Percentiles rank a stretch among this genome's conserved stretches.
These are phyloP conservation scores for Termitomyces sp. DNA, from an alignment of 768 basidiomycete species.

Conservation along the genomic window DNA sequence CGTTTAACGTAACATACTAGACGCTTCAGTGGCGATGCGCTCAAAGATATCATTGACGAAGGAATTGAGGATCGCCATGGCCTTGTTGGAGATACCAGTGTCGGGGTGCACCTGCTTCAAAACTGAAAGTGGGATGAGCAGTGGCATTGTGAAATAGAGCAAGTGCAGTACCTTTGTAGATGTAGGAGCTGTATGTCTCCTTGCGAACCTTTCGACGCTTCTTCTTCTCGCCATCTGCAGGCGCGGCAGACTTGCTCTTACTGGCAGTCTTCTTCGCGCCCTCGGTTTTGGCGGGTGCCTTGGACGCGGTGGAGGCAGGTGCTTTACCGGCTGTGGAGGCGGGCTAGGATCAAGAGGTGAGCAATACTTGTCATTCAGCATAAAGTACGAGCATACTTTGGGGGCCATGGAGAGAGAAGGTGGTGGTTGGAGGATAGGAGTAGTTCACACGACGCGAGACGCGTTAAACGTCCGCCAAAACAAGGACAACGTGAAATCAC, in stretches of 20 bases:
- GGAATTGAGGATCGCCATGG: constrained; percentile 80
- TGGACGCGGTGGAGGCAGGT: constrained; percentile 23
- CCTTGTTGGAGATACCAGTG: constrained; percentile 91
- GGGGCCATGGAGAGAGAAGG: constrained; percentile 11
- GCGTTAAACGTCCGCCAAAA: constrained; percentile 12
- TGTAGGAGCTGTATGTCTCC: constrained; percentile 84
- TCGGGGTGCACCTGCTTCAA: constrained; percentile 92
- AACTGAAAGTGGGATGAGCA: constrained; percentile 36
- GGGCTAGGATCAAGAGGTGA: constrained; percentile 5
- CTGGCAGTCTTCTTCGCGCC: constrained; percentile 50
- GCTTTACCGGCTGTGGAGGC: constrained; percentile 16
- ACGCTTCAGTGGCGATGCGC: constrained; percentile 72
- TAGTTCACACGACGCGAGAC: constrained; percentile 11
- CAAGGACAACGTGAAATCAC: constrained; percentile 13
- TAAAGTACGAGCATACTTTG: constrained; percentile 5
- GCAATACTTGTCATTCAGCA: neutral
- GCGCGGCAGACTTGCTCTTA: constrained; percentile 26
- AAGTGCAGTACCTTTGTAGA: constrained; percentile 62
- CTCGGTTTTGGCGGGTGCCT: constrained; percentile 49
- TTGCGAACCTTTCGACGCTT: constrained; percentile 76
- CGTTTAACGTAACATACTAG: constrained; percentile 39
- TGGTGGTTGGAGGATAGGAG: constrained; percentile 10
- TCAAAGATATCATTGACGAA: constrained; percentile 87
- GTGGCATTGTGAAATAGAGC: neutral
- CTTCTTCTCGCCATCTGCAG: constrained; percentile 70